Evolutionary conservation across 179 eudicot genomes (phyloP), one percentile per base, ranked within the genome.

Genomic region (Corrigiola litoralis): DNA sequence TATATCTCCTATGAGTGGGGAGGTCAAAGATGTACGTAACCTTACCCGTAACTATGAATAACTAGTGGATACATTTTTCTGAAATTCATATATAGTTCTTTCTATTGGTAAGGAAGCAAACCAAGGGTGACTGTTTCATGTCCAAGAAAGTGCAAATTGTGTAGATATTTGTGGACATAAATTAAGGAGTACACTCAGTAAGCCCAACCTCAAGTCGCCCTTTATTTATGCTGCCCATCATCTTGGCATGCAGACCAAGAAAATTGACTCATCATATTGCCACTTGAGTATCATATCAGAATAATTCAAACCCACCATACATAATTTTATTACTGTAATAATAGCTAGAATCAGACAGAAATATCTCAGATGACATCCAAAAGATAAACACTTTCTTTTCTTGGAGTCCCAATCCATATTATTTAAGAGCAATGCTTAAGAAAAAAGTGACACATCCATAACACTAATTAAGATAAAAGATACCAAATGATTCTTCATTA

Each of bases 361-460:
- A 48, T 21, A 18, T 47, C 41, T 17, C 37, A 33, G 49, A 59
- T 21, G 24, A n/a, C 52, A 38, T 3, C 37, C 37, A 61, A 50
- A 51, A 38, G 59, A 51, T 37, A 51, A 63, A n/a, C 12, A 32
- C 14, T 10, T 62, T 44, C 18, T 42, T 16, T 46, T 44, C 12
- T 62, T 0, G 7, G 13, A 32, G 33, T 33, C 57, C 50, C 4
- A 50, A 51, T 21, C n/a, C n/a, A 29, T 40, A 62, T 20, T 64
- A 33, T 51, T 50, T 50, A 64, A 6, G n/a, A 36, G 49, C 8
- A 53, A 55, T 66, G 62, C 42, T 65, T 34, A 61, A 59, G 14
- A 48, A 11, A 50, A 50, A 31, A 61, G 32, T 49, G 31, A 42
- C 51, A 61, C 58, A 69, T 31, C n/a, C n/a, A 48, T 29, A 28